phyloP scores from a whole-genome alignment of 768 basidiomycete species.

The Aureoboletus auriporus region DNA sequence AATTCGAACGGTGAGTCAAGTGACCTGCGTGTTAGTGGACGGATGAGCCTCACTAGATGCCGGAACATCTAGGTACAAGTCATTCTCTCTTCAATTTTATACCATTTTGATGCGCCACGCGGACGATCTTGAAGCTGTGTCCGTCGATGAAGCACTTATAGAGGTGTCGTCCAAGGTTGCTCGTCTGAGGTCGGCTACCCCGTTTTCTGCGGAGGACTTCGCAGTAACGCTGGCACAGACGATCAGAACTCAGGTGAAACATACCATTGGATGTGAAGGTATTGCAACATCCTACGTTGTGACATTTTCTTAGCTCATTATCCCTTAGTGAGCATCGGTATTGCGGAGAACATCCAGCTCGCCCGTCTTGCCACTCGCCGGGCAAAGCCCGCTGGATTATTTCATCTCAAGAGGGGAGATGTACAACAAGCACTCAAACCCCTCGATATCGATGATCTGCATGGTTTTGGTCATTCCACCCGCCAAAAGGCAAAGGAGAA shows the following conservation, averaged over 20 bases:
- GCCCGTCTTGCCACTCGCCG: conserved; percentile 86
- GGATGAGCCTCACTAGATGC: too few relatives aligned
- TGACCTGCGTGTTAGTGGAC: neutral
- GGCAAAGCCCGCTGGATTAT: conserved; percentile 89
- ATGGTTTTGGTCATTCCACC: conserved; percentile 79
- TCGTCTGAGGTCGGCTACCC: conserved; percentile 25
- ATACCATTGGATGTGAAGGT: conserved; percentile 87
- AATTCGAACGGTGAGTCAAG: conserved; percentile 71
- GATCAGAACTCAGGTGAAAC: conserved; percentile 72
- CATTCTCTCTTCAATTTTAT: conserved; percentile 84
- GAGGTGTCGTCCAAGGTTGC: conserved; percentile 71
- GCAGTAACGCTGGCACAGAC: conserved; percentile 77
- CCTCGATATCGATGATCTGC: conserved; percentile 74
- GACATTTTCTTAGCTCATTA: neutral
- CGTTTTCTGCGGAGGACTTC: conserved; percentile 41
- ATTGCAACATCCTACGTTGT: neutral
- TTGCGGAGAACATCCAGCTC: conserved; percentile 87
- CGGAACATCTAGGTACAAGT: conserved; percentile 60
- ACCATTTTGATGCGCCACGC: conserved; percentile 87
- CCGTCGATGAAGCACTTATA: conserved; percentile 93
- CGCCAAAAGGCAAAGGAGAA: conserved; percentile 79
- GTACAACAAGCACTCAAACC: conserved; percentile 55
- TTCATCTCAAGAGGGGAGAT: conserved; percentile 59
- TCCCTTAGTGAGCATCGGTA: conserved; percentile 82
- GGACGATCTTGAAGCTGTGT: conserved; percentile 91